These are phyloP conservation scores for Globomyces sp. DNA, from an alignment of 371 early-diverging fungal species.

Conservation along the genomic window DNA sequence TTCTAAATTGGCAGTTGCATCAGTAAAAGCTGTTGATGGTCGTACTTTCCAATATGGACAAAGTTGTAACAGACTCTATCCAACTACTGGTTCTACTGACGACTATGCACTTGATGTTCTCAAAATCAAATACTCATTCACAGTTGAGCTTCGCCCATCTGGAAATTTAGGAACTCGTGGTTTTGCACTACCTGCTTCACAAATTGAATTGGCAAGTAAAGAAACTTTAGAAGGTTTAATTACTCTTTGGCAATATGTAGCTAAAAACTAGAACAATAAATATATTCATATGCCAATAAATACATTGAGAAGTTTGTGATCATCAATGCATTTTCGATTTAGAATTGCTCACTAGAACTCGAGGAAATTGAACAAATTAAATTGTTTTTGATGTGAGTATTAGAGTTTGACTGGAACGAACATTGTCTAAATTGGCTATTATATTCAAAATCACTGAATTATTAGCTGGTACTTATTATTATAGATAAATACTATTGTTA, in stretches of 20 bases:
- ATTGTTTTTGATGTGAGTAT: no score
- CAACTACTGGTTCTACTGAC: slow-evolving; percentile 9
- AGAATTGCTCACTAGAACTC: no score
- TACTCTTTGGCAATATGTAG: slow-evolving; percentile 10
- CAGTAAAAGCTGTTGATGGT: slow-evolving; percentile 3
- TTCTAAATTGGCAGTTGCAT: neutral
- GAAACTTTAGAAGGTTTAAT: slow-evolving; percentile 23
- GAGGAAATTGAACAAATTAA: no score
- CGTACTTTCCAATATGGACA: neutral
- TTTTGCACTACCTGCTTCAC: slow-evolving; percentile 39
- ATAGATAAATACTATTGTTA: no score
- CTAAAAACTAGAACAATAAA: neutral
- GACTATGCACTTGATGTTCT: neutral
- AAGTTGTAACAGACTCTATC: neutral
- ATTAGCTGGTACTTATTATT: no score
- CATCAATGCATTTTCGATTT: no score
- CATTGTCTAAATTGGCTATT: no score
- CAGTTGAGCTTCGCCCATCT: slow-evolving; percentile 25
- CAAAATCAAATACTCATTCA: slow-evolving; percentile 8
- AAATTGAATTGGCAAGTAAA: slow-evolving; percentile 38
- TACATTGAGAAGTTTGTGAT: no score
- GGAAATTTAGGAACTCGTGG: slow-evolving; percentile 19
- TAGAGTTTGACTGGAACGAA: no score
- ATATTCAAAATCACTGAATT: no score
- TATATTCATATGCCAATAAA: neutral